Base-by-base conservation (phyloP, 805 yeast species). In the Metschnikowia lochheadii region DNA sequence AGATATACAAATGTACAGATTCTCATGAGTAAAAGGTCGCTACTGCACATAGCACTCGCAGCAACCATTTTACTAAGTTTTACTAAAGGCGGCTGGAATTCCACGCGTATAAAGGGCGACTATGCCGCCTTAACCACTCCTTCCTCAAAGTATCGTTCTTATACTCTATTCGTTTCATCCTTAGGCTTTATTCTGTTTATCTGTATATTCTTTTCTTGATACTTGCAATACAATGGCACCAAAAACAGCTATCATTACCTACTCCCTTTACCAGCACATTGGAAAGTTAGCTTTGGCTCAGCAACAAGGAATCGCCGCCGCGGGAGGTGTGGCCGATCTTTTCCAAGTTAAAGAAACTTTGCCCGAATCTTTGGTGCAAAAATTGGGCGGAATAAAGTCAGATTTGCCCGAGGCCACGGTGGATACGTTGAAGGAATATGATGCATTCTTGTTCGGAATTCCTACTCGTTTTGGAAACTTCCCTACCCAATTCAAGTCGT, bases 201-300 rank as follows among this genome's bases (percentile, higher is more conserved):
- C 29, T 26, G 8, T 26, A 26, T 26, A 26, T 26, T 8, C 5
- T 26, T 8, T 26, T 8, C 29, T 26, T 8, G 18, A 37, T 20
- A 11, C 15, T 21, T 13, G 40, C 29, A 26, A 37, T 11, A 60
- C 40, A 57, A 64, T 65, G 68, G 70, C 72, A 46, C 72, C 68
- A 49, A 70, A 63, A 59, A 64, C 70, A 52, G 78, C 78, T 47
- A 71, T 73, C 47, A 66, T 73, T 60, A 69, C 68, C 50, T 90
- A 89, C 77, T 84, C 96, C 23, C 73, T 83, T 40, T 89, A 85
- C 72, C 90, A 89, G 54, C 97, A 89, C 70, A 72, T 88, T 57
- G 79, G 79, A 53, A 67, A 74, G 33, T 63, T 90, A 62, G 94
- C 96, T 42, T 78, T 80, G 65, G 77, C 82, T 36, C 81, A 81